phyloP scores from a whole-genome alignment of 805 yeast species.

The Metschnikowia kunwiensis region DNA sequence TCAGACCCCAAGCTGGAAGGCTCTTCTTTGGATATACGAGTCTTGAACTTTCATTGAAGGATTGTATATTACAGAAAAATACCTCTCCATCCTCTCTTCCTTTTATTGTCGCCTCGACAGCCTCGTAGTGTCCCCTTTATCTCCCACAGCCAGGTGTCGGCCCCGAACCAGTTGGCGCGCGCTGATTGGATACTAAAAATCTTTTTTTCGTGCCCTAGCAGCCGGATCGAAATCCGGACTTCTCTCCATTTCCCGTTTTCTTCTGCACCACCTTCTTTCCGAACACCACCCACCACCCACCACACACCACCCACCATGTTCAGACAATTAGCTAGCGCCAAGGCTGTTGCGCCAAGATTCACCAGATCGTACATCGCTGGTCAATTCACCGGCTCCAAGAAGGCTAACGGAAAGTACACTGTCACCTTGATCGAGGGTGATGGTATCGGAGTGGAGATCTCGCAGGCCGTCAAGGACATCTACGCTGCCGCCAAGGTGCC shows the following conservation, averaged over 20 bases:
- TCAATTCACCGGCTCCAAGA: conserved; percentile 62
- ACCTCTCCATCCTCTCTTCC: too few relatives aligned
- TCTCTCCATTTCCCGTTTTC: conserved; percentile 6
- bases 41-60: too few relatives aligned
- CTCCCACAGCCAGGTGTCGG: conserved; percentile 8
- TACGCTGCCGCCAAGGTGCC: conserved; percentile 95
- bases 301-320: conserved; percentile 19
- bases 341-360: conserved; percentile 22
- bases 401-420: conserved; percentile 78
- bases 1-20: too few relatives aligned
- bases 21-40: too few relatives aligned
- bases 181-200: conserved; percentile 20
- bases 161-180: conserved; percentile 17
- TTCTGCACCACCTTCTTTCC: conserved; percentile 11
- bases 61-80: too few relatives aligned
- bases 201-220: conserved; percentile 15
- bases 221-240: conserved; percentile 9
- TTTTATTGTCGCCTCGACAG: too few relatives aligned
- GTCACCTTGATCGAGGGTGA: conserved; percentile 98
- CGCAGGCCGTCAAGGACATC: conserved; percentile 89
- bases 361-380: conserved; percentile 53
- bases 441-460: conserved; percentile 96
- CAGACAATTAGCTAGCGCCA: conserved; percentile 21
- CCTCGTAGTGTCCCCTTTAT: too few relatives aligned
- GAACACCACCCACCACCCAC: conserved; percentile 3